phyloP scores from a whole-genome alignment of 1,284 basidiomycete genomes.

The Hemileia vastatrix region DNA sequence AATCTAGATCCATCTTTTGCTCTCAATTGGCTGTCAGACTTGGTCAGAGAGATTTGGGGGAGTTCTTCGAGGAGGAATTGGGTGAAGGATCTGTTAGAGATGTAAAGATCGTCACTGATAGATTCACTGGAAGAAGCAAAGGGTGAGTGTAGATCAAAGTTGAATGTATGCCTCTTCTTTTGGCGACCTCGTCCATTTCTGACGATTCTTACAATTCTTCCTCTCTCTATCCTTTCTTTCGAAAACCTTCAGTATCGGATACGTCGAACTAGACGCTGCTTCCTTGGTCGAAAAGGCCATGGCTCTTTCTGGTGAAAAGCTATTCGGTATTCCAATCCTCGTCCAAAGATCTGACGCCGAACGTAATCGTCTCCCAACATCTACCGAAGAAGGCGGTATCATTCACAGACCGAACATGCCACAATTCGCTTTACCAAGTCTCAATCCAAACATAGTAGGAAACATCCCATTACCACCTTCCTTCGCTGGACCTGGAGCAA shows the following conservation, averaged over 20 bases:
- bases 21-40: constrained; percentile 35
- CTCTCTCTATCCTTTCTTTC: constrained; percentile 7
- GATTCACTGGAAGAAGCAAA: constrained; percentile 34
- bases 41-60: constrained; percentile 39
- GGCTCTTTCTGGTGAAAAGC: constrained; percentile 32
- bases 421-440: constrained; percentile 22
- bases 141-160: constrained; percentile 23
- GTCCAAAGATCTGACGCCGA: constrained; percentile 38
- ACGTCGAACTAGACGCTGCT: constrained; percentile 35
- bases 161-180: neutral
- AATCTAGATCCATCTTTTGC: constrained; percentile 40
- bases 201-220: neutral
- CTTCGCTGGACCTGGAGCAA: constrained; percentile 20
- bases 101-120: constrained; percentile 38
- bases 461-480: constrained; percentile 29
- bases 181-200: neutral
- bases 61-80: constrained; percentile 40
- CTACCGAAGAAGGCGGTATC: constrained; percentile 4
- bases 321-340: constrained; percentile 40
- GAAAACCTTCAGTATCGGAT: constrained; percentile 30
- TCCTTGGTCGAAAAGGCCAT: constrained; percentile 34
- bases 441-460: constrained; percentile 25
- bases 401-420: constrained; percentile 3
- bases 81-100: constrained; percentile 36
- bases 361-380: constrained; percentile 26